Conservation (phyloP, 1,139 yeast genomes). For the Blastobotrys persicus region DNA sequence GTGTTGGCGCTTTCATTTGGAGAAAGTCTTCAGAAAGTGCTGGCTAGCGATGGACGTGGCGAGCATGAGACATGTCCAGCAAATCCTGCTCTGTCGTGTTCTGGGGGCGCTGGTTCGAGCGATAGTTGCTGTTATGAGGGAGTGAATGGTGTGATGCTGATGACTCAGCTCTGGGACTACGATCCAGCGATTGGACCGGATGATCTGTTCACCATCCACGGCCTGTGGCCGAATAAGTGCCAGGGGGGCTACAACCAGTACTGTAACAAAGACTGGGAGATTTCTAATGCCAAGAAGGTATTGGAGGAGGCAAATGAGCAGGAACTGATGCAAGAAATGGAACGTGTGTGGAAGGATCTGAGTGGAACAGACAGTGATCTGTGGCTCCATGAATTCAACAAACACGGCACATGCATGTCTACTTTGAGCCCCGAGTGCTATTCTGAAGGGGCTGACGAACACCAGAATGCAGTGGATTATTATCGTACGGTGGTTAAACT, state of each 20-base stretch:
- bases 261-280: slow-evolving; percentile 64
- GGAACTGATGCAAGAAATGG: slow-evolving; percentile 58
- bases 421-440: slow-evolving; percentile 77
- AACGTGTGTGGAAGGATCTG: slow-evolving; percentile 69
- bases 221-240: slow-evolving; percentile 84
- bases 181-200: slow-evolving; percentile 77
- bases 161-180: slow-evolving; percentile 95
- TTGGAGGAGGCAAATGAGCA: slow-evolving; percentile 46
- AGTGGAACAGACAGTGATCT: slow-evolving; percentile 70
- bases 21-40: neutral
- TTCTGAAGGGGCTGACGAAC: slow-evolving; percentile 37
- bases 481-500: slow-evolving; percentile 63
- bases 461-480: slow-evolving; percentile 75
- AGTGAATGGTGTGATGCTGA: slow-evolving; percentile 81
- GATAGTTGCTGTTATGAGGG: slow-evolving; percentile 80
- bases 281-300: slow-evolving; percentile 53
- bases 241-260: slow-evolving; percentile 72
- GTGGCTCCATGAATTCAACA: slow-evolving; percentile 94
- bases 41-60: neutral
- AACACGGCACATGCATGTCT: slow-evolving; percentile 90
- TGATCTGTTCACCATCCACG: slow-evolving; percentile 79
- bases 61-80: slow-evolving; percentile 51
- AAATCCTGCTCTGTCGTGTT: slow-evolving; percentile 66
- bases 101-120: slow-evolving; percentile 30
- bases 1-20: neutral